phyloP scores from a whole-genome alignment of 306 rosid species.

The Malus fusca region DNA sequence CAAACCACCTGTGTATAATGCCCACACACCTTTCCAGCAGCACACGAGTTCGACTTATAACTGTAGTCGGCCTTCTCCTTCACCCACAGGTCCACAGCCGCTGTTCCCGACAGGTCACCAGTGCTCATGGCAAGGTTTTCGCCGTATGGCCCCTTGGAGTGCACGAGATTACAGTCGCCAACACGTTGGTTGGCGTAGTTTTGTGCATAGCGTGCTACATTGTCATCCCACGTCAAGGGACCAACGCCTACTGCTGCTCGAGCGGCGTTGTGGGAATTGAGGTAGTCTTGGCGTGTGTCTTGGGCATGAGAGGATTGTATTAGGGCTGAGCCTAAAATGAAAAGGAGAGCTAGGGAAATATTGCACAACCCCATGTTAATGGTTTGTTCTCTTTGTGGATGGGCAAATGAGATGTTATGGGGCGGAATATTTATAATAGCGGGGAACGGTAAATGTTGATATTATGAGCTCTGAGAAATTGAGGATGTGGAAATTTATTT shows the following conservation, averaged over 20 bases:
- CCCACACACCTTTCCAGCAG: constrained; percentile 9
- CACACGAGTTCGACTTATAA: constrained; percentile 24
- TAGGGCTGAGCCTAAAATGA: neutral
- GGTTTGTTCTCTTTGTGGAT: too few species aligned
- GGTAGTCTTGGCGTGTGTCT: constrained; percentile 23
- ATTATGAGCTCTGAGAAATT: too few species aligned
- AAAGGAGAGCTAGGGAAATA: neutral
- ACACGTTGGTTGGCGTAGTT: constrained; percentile 2
- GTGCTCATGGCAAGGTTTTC: constrained; percentile 30
- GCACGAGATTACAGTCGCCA: constrained; percentile 5
- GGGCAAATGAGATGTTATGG: too few species aligned
- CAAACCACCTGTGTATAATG: constrained; percentile 43
- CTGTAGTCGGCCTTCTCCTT: constrained; percentile 27
- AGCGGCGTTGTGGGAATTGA: constrained; percentile 30
- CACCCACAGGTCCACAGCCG: constrained; percentile 38
- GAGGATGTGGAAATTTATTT: too few species aligned
- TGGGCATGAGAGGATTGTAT: constrained; percentile 9
- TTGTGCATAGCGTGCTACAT: constrained; percentile 12
- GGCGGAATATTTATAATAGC: too few species aligned
- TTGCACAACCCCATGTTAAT: neutral
- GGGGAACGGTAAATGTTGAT: too few species aligned
- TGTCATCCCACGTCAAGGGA: constrained; percentile 20
- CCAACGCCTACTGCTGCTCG: constrained; percentile 23
- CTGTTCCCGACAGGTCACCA: neutral
- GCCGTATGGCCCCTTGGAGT: constrained; percentile 14